These are phyloP conservation scores for Venturia asperata DNA, from an alignment of 2,329 filamentous ascomycete species.

Conservation along the genomic window DNA sequence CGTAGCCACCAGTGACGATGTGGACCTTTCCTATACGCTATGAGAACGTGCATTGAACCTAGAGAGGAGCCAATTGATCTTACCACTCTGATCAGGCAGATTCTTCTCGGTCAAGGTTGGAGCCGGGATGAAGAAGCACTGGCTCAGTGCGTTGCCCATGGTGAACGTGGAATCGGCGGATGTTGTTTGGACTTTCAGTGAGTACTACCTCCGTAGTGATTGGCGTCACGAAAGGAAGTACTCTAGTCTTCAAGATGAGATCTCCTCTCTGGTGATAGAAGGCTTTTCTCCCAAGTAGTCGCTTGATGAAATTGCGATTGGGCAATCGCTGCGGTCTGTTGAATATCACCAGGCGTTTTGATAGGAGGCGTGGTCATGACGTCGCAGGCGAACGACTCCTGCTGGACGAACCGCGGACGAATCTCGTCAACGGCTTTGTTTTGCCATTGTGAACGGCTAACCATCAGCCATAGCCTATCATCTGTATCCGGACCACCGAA, in stretches of 20 bases:
- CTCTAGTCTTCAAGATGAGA: background rate
- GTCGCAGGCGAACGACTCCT: background rate
- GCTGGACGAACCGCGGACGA: background rate
- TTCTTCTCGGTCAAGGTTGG: conserved; percentile 19
- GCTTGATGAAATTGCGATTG: background rate
- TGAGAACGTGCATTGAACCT: background rate
- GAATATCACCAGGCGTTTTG: too few species aligned
- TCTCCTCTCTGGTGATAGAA: too few species aligned
- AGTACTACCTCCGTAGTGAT: background rate
- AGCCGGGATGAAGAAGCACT: conserved; percentile 17
- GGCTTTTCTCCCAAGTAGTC: background rate
- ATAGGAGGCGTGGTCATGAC: too few species aligned
- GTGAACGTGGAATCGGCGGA: background rate
- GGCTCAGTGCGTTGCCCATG: conserved; percentile 8
- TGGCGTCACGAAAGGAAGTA: background rate
- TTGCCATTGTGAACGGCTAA: background rate
- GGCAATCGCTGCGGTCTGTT: too few species aligned
- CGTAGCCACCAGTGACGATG: conserved; percentile 19
- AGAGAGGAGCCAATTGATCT: background rate
- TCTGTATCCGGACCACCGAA: too few species aligned
- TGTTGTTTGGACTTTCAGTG: background rate
- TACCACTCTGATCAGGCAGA: conserved; percentile 19
- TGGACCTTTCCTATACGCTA: conserved; percentile 16
- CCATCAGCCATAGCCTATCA: background rate
- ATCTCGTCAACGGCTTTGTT: background rate